phyloP scores from a whole-genome alignment of 305 asterid genomes.

The Fraxinus dipetala region DNA sequence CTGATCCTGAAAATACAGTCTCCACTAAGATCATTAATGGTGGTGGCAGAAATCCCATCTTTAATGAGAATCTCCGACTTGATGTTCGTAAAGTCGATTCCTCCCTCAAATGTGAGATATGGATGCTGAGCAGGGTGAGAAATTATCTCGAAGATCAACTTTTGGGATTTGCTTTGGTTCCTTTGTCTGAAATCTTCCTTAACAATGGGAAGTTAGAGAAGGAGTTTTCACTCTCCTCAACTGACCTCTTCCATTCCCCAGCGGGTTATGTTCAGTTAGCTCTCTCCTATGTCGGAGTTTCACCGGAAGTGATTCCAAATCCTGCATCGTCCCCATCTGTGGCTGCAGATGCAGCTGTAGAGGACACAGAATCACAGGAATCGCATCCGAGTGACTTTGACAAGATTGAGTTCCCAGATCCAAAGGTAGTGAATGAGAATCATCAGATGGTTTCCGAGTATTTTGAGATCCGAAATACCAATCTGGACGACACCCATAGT shows the following conservation, averaged over 20 bases:
- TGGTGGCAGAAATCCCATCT: conserved; percentile 51
- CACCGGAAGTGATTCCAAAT: conserved; percentile 41
- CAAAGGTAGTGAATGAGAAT: conserved; percentile 41
- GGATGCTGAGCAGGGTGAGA: conserved; percentile 57
- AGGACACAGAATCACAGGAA: conserved; percentile 23
- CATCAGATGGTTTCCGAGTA: conserved; percentile 51
- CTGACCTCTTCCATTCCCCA: conserved; percentile 57
- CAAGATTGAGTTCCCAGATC: conserved; percentile 58
- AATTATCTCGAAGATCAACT: conserved; percentile 57
- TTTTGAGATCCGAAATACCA: conserved; percentile 30
- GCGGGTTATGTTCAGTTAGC: conserved; percentile 54
- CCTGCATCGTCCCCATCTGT: conserved; percentile 22
- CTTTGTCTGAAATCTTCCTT: conserved; percentile 38
- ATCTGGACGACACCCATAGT: conserved; percentile 34
- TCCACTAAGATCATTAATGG: conserved; percentile 45
- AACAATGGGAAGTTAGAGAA: conserved; percentile 42
- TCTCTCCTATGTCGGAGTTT: conserved; percentile 36
- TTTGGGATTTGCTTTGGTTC: conserved; percentile 52
- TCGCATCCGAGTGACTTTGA: conserved; percentile 32
- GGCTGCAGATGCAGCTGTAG: conserved; percentile 15
- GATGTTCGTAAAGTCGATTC: conserved; percentile 36
- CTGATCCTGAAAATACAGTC: conserved; percentile 42
- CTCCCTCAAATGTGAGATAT: conserved; percentile 48
- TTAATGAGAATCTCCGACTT: conserved; percentile 37
- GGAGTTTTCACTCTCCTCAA: conserved; percentile 50